These are phyloP conservation scores for Dryadomyces quercivorus DNA, from an alignment of 2,329 filamentous ascomycete genomes.

Conservation along the genomic window DNA sequence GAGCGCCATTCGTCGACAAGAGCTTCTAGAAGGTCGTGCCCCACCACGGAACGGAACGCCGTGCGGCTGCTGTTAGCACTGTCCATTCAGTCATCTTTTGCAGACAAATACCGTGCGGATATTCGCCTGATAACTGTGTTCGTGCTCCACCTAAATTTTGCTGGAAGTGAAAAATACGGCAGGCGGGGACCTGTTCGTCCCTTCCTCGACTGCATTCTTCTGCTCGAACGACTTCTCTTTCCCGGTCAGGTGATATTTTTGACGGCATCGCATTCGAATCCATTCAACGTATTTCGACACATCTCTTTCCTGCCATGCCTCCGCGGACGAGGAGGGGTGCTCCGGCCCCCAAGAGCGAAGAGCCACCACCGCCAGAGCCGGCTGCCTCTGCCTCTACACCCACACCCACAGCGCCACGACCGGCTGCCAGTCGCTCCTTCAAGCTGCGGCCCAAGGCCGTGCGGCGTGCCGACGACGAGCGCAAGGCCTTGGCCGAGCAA, in stretches of 20 bases:
- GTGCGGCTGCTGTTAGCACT: background rate
- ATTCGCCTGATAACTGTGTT: background rate
- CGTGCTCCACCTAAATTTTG: background rate
- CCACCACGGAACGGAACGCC: background rate
- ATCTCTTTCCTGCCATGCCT: background rate
- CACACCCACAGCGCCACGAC: background rate
- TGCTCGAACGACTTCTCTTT: background rate
- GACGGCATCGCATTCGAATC: background rate
- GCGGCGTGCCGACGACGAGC: constrained; percentile 22
- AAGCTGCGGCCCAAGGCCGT: constrained; percentile 22
- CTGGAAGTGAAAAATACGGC: background rate
- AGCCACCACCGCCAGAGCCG: background rate
- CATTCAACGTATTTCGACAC: background rate
- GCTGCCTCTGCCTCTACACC: background rate
- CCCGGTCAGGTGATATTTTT: background rate
- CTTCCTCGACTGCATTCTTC: background rate
- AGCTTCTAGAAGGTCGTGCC: background rate
- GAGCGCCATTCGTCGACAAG: constrained; percentile 9
- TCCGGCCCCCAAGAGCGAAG: background rate
- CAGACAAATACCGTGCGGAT: background rate
- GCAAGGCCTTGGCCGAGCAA: constrained; percentile 22
- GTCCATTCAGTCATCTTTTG: background rate
- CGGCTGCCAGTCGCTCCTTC: constrained; percentile 7
- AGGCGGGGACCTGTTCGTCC: background rate
- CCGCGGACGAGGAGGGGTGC: background rate